These are phyloP conservation scores for Nakaseomyces sp. DNA, from an alignment of 1,139 yeast genomes.

Conservation along the genomic window DNA sequence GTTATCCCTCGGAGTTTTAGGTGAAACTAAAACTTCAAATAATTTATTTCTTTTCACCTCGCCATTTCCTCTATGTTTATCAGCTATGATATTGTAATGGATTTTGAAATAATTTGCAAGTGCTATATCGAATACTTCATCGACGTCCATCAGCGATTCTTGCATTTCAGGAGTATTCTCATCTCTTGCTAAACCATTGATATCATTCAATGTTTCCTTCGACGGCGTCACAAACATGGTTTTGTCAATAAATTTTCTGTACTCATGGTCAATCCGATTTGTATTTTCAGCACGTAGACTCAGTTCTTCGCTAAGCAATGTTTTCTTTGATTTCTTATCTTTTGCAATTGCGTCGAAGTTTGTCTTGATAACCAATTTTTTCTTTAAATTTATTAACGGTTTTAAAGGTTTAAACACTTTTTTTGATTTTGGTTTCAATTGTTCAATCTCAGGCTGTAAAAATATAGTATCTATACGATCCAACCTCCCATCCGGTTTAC, in stretches of 20 bases:
- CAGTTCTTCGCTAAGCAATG: background rate
- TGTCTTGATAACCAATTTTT: background rate
- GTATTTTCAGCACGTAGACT: background rate
- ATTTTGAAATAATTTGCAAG: background rate
- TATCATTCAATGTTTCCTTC: background rate
- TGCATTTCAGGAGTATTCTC: background rate
- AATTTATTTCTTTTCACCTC: background rate
- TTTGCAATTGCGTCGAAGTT: background rate
- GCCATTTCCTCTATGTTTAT: background rate
- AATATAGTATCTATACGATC: background rate
- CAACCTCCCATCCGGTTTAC: background rate
- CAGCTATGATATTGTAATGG: background rate
- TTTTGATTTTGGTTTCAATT: background rate
- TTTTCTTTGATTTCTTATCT: background rate
- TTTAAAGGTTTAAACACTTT: background rate
- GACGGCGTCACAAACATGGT: background rate
- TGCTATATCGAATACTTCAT: background rate
- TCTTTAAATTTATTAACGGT: background rate
- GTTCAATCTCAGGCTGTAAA: background rate
- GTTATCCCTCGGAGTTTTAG: background rate
- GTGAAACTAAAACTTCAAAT: background rate
- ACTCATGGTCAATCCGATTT: constrained; percentile 1
- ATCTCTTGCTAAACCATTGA: background rate
- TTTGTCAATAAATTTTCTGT: background rate
- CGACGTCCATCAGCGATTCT: background rate